Conservation (phyloP, 2,329 filamentous ascomycete species). For the Tolypocladium ovalisporum region DNA sequence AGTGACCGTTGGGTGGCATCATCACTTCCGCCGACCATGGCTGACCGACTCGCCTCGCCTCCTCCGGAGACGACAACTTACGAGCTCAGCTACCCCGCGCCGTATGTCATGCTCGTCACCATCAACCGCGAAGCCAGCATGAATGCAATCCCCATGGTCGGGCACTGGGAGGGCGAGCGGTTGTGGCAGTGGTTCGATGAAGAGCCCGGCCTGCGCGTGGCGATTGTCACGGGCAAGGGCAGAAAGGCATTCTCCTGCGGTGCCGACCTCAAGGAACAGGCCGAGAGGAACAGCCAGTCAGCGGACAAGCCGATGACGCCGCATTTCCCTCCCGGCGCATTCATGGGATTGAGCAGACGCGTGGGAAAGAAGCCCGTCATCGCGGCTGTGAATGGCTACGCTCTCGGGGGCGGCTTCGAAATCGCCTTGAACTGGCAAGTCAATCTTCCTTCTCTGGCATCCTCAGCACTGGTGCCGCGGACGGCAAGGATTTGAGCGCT, state of each 20-base stretch:
- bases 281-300: constrained; percentile 15
- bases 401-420: constrained; percentile 47
- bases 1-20: neutral
- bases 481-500: neutral
- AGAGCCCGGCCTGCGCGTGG: constrained; percentile 34
- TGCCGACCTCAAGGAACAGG: constrained; percentile 39
- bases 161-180: constrained; percentile 35
- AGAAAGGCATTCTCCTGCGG: constrained; percentile 42
- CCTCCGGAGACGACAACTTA: constrained; percentile 7
- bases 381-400: constrained; percentile 47
- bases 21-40: constrained; percentile 1
- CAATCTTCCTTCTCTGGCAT: neutral
- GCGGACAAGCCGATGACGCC: constrained; percentile 4
- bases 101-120: constrained; percentile 37
- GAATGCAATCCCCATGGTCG: constrained; percentile 31
- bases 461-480: neutral
- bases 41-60: constrained; percentile 4
- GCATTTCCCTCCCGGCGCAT: constrained; percentile 28
- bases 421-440: constrained; percentile 41
- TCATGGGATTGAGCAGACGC: constrained; percentile 39
- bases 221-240: constrained; percentile 39
- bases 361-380: constrained; percentile 50
- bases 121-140: constrained; percentile 38
- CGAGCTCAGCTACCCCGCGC: constrained; percentile 31
- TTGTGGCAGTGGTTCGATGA: constrained; percentile 43